Evolutionary conservation across 441 rosid genomes (phyloP), one percentile per base, ranked within the genome.

Genomic region (Populus trichocarpa): DNA sequence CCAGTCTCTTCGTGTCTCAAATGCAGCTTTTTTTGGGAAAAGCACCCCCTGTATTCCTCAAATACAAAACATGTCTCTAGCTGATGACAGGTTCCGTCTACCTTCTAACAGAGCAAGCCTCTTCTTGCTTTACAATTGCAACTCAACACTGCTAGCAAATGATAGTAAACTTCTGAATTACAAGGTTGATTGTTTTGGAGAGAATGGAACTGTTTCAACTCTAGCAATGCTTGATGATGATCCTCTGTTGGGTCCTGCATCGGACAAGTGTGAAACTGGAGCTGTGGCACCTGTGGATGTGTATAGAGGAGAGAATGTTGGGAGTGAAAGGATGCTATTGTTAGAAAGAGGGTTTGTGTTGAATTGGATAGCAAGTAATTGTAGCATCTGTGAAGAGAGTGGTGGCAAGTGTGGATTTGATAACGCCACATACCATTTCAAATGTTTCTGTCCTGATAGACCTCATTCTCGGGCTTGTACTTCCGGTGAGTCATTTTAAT

Each of bases 351-450:
- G 90, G 77, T 90, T 88, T 76, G 0, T 69, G 82, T 22, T 88
- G 86, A 80, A 70, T 1, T 90, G 92, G 93, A 75, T 4, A 8
- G 91, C 87, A 9, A 85, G 83, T 71, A 2, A 84, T 67, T 90
- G 94, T 78, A 79, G 83, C 50, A 14, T 22, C 0, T 89, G 94
- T 72, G 42, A 72, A 64, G 0, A 0, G 18, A 88, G 87, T 67
- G 92, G 90, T 1, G 92, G 94, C 42, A 77, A 38, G 79, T 90
- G 94, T 25, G 94, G 94, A 8, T 81, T 87, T 69, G 22, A 90
- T 61, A 2, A 3, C 1, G 0, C 1, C 2, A 69, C 20, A 0
- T 66, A 13, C 50, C 86, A 64, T 76, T 86, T 87, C 81, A 73
- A 36, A 78, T 90, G 92, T 36, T 90, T 79, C 74, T 90, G 94